phyloP scores from a whole-genome alignment of 164 flowering plant species.

The Dillenia suffruticosa region DNA sequence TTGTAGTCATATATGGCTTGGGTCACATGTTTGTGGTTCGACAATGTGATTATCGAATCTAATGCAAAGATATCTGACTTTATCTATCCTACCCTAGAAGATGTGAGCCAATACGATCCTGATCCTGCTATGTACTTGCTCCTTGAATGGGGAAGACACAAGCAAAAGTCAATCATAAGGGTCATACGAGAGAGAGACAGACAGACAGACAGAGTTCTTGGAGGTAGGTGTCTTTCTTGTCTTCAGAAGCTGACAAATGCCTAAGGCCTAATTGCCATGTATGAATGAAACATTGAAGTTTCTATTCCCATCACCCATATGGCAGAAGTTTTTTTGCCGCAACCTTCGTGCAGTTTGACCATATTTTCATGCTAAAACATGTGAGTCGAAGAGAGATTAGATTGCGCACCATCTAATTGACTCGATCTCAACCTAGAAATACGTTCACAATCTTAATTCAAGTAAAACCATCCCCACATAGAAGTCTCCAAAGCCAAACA shows the following conservation, averaged over 20 bases:
- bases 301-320: slow-evolving; percentile 4
- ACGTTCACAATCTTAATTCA: background rate
- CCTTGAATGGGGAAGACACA: too few species aligned
- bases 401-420: background rate
- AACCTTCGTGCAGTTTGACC: background rate
- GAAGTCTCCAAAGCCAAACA: background rate
- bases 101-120: too few species aligned
- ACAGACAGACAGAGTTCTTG: slow-evolving; percentile 9
- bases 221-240: slow-evolving; percentile 27
- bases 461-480: background rate
- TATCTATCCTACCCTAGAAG: too few species aligned
- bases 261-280: slow-evolving; percentile 21
- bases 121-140: too few species aligned
- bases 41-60: too few species aligned
- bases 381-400: background rate
- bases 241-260: slow-evolving; percentile 34
- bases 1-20: too few species aligned
- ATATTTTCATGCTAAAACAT: background rate
- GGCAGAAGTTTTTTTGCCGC: background rate
- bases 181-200: too few species aligned
- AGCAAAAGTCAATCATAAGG: too few species aligned
- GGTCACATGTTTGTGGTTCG: too few species aligned
- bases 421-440: background rate
- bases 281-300: slow-evolving; percentile 24
- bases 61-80: too few species aligned